These are phyloP conservation scores for Micractinium conductrix DNA, from an alignment of 139 green algal genomes.

Conservation along the genomic window DNA sequence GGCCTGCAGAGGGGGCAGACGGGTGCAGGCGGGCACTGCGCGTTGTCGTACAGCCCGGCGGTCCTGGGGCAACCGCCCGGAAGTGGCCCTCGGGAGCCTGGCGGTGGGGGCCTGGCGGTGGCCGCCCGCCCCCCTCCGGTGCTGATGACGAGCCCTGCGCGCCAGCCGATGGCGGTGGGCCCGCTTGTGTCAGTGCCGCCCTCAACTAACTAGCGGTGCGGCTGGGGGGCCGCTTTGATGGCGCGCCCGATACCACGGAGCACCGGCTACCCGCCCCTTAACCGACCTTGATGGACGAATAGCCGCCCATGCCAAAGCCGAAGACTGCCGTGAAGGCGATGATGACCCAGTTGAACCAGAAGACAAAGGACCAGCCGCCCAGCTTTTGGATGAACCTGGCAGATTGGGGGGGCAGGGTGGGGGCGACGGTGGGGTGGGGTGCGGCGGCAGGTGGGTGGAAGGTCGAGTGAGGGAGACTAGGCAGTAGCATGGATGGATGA, in stretches of 20 bases:
- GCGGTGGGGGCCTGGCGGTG: no score
- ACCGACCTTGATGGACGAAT: constrained; percentile 14
- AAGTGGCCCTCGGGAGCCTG: not conserved
- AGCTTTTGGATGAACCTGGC: not conserved
- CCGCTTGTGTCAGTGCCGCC: no score
- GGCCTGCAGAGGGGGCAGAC: not conserved
- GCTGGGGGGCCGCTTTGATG: no score
- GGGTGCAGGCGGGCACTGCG: not conserved
- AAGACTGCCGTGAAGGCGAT: constrained; percentile 26
- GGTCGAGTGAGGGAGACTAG: no score
- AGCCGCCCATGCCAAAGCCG: constrained; percentile 28
- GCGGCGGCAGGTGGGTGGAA: no score
- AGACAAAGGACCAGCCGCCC: not conserved
- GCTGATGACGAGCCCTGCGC: no score
- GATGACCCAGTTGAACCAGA: constrained; percentile 26
- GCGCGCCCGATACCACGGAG: no score
- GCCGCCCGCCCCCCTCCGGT: not conserved
- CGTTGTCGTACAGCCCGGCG: not conserved
- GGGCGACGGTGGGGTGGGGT: no score
- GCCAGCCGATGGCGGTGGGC: no score
- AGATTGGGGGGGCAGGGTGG: not conserved
- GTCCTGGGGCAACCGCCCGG: not conserved
- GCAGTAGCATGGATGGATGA: no score
- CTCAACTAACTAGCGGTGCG: no score
- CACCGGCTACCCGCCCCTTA: not conserved